phyloP scores from a whole-genome alignment of 1,284 basidiomycete genomes.

The Chalciporus sp. region DNA sequence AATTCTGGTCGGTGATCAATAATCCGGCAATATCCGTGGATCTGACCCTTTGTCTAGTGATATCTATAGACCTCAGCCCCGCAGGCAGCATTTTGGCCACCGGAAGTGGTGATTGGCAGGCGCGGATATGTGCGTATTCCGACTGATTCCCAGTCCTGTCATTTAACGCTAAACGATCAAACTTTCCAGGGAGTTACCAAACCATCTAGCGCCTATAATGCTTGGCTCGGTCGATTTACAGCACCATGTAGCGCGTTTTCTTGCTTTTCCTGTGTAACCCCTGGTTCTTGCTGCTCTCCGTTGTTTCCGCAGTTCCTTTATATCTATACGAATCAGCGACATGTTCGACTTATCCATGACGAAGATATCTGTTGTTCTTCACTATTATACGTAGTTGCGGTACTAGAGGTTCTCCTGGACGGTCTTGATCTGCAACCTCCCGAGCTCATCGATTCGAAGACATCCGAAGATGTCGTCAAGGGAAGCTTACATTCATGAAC shows the following conservation, averaged over 20 bases:
- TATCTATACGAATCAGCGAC: constrained; percentile 27
- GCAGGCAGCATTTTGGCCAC: constrained; percentile 79
- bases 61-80: constrained; percentile 82
- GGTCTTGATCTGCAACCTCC: constrained; percentile 2
- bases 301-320: constrained; percentile 15
- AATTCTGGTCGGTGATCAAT: constrained; percentile 60
- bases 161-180: constrained; percentile 7
- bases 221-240: constrained; percentile 13
- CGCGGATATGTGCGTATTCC: constrained; percentile 68
- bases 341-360: constrained; percentile 8
- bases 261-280: constrained; percentile 30
- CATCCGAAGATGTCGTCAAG: not conserved
- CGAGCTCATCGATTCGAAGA: not conserved
- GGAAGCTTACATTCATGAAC: not conserved
- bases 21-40: constrained; percentile 5
- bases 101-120: constrained; percentile 86
- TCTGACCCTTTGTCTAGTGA: constrained; percentile 51
- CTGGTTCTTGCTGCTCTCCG: constrained; percentile 2
- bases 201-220: constrained; percentile 22
- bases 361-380: constrained; percentile 2
- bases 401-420: not conserved
- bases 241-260: constrained; percentile 31
- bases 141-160: not conserved
- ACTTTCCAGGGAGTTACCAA: constrained; percentile 32
- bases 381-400: constrained; percentile 4